These are phyloP conservation scores for Diaporthe ilicicola DNA, from an alignment of 2,329 filamentous ascomycete species.

Conservation along the genomic window DNA sequence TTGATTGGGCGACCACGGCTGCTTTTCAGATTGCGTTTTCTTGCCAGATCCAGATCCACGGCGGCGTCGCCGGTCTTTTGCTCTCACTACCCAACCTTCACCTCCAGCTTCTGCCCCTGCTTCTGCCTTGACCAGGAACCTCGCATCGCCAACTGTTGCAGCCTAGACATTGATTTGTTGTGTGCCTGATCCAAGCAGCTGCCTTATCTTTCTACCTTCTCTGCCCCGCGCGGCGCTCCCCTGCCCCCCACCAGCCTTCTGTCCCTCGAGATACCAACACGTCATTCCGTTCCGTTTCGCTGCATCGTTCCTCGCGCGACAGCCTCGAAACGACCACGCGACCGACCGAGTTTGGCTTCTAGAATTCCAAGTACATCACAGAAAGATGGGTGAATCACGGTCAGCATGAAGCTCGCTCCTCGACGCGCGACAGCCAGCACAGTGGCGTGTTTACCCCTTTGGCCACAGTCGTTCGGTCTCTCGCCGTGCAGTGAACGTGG, in stretches of 20 bases:
- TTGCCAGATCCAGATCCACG: constrained; percentile 14
- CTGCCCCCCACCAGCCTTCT: too few species aligned
- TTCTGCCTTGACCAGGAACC: not conserved
- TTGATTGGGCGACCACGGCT: constrained; percentile 26
- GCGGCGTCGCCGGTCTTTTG: constrained; percentile 30
- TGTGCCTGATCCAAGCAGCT: constrained; percentile 7
- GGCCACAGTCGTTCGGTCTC: not conserved
- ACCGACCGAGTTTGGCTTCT: constrained; percentile 18
- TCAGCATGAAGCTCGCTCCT: constrained; percentile 39
- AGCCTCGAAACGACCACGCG: not conserved
- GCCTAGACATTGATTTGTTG: constrained; percentile 14
- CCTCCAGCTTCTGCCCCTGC: constrained; percentile 13
- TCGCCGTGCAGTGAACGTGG: not conserved
- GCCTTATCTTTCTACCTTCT: not conserved
- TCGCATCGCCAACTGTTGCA: not conserved
- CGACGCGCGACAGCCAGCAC: not conserved
- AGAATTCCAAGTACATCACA: constrained; percentile 25
- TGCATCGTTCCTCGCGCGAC: constrained; percentile 23
- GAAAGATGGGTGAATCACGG: constrained; percentile 72
- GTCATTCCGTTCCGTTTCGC: not conserved
- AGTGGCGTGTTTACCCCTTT: not conserved
- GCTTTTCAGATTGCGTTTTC: constrained; percentile 17
- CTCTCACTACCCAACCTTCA: not conserved
- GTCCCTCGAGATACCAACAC: constrained; percentile 32
- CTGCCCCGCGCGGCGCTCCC: too few species aligned